Base-by-base conservation (phyloP, 1,284 basidiomycete genomes). In the Sanghuangporus sanghuang region DNA sequence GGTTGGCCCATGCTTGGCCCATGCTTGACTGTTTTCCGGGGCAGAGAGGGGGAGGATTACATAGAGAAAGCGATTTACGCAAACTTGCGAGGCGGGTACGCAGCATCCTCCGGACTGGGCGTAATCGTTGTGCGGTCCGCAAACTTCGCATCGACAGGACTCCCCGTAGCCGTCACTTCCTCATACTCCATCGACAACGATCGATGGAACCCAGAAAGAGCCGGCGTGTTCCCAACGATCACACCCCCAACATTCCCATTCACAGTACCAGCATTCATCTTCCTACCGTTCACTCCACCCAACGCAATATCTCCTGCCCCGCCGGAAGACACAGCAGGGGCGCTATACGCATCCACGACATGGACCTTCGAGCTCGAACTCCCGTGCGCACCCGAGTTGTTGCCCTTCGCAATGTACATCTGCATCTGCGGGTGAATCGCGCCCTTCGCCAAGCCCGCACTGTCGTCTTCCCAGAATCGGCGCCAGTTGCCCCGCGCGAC, bases 381-480 rank as follows among this genome's bases (percentile, higher is more conserved):
- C 27, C 27, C 27, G 4, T 32, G 2, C 27, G 27, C 27, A 32
- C 9, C 53, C 12, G 9, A 12, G 52, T 6, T 53, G 21, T 14
- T 23, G 5, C 44, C 58, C 6, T 11, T 48, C 23, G 21, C n/a
- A 16, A 23, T 32, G 35, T 59, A 49, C 40, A 59, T 44, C 44
- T 59, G 57, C 57, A 59, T 59, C 27, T 46, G 42, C 14, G 44
- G 44, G 21, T 46, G 44, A n/a, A 52, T n/a, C 42, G 42, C 49
- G 2, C 18, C 49, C 21, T 27, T 32, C n/a, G 8, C 21, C 18
- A 32, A 14, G 12, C 8, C 14, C 18, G 39, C 39, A 23, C 21
- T 42, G 50, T 35, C 23, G 18, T 62, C 64, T 11, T 62, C 64
- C 36, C 59, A 53, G 61, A 61, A 63, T 16, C 63, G 52, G 12